phyloP scores from a whole-genome alignment of 1,139 yeast genomes.

The Pichia kudriavzevii region DNA sequence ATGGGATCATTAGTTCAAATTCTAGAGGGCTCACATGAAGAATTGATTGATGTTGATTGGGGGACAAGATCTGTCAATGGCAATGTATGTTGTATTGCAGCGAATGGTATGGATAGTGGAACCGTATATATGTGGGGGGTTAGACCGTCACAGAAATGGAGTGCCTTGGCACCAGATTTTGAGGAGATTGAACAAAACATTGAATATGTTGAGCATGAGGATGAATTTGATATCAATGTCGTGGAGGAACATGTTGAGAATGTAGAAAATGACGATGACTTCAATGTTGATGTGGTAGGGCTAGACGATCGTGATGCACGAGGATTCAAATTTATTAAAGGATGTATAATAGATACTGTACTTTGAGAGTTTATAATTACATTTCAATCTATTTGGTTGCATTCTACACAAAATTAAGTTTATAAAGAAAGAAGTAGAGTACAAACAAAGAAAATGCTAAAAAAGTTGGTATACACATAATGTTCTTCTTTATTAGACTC shows the following conservation, averaged over 20 bases:
- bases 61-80: slow-evolving; percentile 44
- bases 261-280: slow-evolving; percentile 41
- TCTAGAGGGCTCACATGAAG: slow-evolving; percentile 88
- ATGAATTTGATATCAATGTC: slow-evolving; percentile 75
- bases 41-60: slow-evolving; percentile 79
- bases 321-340: slow-evolving; percentile 42
- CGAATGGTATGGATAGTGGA: slow-evolving; percentile 89
- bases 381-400: too few relatives aligned
- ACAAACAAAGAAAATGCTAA: too few relatives aligned
- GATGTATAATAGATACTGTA: slow-evolving; percentile 33
- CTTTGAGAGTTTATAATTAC: slow-evolving; percentile 8
- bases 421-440: too few relatives aligned
- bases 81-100: slow-evolving; percentile 55
- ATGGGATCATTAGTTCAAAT: slow-evolving; percentile 85
- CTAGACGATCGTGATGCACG: slow-evolving; percentile 59
- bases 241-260: slow-evolving; percentile 69
- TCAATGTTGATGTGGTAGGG: slow-evolving; percentile 54
- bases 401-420: too few relatives aligned
- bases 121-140: slow-evolving; percentile 78
- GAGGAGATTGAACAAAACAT: slow-evolving; percentile 91
- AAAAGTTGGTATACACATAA: too few relatives aligned
- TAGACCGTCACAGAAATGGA: slow-evolving; percentile 87
- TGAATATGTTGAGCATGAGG: slow-evolving; percentile 81
- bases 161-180: slow-evolving; percentile 94
- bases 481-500: too few relatives aligned